Conservation (phyloP, 768 basidiomycete species). For the Tulasnella sp. region DNA sequence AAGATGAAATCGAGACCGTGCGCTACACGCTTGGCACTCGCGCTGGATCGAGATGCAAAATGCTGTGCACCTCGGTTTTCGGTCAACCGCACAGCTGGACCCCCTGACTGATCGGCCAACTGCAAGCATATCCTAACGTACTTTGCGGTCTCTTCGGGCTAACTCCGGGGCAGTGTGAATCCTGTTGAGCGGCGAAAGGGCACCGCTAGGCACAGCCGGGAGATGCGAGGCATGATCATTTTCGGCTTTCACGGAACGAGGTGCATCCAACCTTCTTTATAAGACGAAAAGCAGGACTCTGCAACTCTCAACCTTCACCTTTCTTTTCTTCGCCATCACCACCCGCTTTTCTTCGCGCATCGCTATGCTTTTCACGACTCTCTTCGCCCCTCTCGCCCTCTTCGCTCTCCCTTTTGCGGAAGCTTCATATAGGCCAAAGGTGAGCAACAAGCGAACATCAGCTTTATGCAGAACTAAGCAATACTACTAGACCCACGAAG, state of each 20-base stretch:
- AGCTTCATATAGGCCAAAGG: background rate
- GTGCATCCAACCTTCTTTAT: background rate
- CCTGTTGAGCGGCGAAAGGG: background rate
- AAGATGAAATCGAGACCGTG: background rate
- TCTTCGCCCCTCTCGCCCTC: background rate
- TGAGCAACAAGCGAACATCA: background rate
- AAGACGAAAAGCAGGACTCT: background rate
- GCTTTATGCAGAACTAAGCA: background rate
- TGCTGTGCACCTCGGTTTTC: background rate
- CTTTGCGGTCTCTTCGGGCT: background rate
- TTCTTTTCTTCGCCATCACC: background rate
- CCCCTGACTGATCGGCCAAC: background rate
- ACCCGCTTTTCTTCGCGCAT: background rate
- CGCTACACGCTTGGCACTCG: too few relatives aligned
- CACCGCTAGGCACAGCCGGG: background rate
- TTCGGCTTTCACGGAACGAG: background rate
- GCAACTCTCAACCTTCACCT: background rate
- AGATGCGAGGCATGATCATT: background rate
- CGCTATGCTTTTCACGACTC: background rate
- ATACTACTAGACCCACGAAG: background rate
- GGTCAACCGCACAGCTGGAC: background rate
- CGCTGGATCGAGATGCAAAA: too few relatives aligned
- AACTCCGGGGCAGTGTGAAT: background rate
- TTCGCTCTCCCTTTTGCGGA: background rate
- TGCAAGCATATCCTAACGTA: background rate